A percentile compares a stretch with the other conserved stretches of the same genome.
These are phyloP conservation scores for Podospora sp. DNA, from an alignment of 495 filamentous ascomycete species.

Conservation along the genomic window DNA sequence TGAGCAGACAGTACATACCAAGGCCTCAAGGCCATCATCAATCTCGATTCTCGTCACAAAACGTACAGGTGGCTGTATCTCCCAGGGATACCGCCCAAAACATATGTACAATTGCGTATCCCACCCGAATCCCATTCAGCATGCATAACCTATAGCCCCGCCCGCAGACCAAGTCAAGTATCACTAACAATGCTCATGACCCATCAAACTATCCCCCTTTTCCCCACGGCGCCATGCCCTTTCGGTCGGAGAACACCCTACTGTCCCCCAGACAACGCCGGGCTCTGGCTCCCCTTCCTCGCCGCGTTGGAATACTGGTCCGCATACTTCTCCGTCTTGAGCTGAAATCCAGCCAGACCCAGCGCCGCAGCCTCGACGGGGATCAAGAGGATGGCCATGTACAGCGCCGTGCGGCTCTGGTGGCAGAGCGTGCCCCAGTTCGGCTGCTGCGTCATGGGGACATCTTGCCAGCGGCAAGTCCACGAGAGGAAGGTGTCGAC, in stretches of 20 bases:
- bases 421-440: slow-evolving; percentile 53
- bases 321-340: slow-evolving; percentile 43
- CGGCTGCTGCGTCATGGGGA: slow-evolving; percentile 49
- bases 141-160: background rate
- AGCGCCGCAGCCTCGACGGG: slow-evolving; percentile 51
- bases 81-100: background rate
- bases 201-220: background rate
- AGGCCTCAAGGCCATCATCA: background rate
- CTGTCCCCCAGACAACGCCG: slow-evolving; percentile 8
- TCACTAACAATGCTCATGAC: background rate
- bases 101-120: background rate
- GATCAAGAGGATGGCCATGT: slow-evolving; percentile 55
- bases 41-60: background rate
- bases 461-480: slow-evolving; percentile 55
- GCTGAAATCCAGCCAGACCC: slow-evolving; percentile 42
- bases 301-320: slow-evolving; percentile 28
- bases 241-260: background rate
- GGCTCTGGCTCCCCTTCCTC: slow-evolving; percentile 27
- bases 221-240: background rate
- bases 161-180: background rate
- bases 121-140: background rate
- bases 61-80: background rate
- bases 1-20: background rate
- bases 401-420: slow-evolving; percentile 53
- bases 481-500: slow-evolving; percentile 55